Percentiles rank a stretch among this genome's conserved stretches.
phyloP scores from a whole-genome alignment of 2,329 filamentous ascomycete species.

The Fusarium miscanthi region DNA sequence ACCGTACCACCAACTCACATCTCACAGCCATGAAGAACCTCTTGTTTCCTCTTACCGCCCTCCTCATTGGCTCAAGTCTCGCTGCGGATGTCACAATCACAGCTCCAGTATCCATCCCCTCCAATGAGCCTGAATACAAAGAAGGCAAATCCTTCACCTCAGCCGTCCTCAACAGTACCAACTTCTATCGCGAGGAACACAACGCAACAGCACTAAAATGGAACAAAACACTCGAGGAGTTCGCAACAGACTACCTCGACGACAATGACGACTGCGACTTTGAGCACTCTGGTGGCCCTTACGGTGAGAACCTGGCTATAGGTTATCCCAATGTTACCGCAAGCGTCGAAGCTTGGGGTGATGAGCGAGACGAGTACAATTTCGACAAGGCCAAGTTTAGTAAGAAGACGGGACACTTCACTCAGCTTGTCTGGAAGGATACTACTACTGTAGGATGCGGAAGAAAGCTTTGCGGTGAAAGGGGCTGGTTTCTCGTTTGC shows the following conservation, averaged over 20 bases:
- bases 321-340: constrained; percentile 70
- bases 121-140: constrained; percentile 50
- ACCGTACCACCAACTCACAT: constrained; percentile 3
- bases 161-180: constrained; percentile 73
- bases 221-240: constrained; percentile 72
- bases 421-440: constrained; percentile 76
- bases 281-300: constrained; percentile 69
- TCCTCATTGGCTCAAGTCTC: constrained; percentile 17
- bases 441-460: constrained; percentile 70
- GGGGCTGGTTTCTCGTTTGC: constrained; percentile 75
- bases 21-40: constrained; percentile 29
- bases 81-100: constrained; percentile 51
- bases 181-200: constrained; percentile 72
- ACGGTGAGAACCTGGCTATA: constrained; percentile 80
- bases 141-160: constrained; percentile 55
- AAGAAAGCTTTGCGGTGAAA: constrained; percentile 55
- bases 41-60: constrained; percentile 13
- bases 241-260: constrained; percentile 63
- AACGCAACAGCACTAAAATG: constrained; percentile 68
- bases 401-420: constrained; percentile 75
- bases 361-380: constrained; percentile 64
- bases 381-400: constrained; percentile 67
- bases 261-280: constrained; percentile 57
- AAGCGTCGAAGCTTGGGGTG: constrained; percentile 74
- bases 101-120: constrained; percentile 48